phyloP scores from a whole-genome alignment of 2,329 filamentous ascomycete species.

The Epichloe sibirici region DNA sequence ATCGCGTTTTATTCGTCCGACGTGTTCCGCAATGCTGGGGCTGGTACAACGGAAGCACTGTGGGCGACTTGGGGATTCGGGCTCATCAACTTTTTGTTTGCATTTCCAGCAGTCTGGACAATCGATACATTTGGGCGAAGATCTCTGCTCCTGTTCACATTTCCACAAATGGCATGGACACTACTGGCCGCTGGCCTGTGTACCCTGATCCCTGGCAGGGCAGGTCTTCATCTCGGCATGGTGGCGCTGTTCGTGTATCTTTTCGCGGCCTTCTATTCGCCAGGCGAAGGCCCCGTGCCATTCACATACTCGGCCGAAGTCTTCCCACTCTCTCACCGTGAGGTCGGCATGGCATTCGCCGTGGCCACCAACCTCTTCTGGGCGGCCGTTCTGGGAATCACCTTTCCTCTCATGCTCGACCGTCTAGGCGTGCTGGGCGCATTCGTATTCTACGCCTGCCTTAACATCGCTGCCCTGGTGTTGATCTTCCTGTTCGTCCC shows the following conservation, averaged over 20 bases:
- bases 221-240: slow-evolving; percentile 26
- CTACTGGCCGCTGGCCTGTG: slow-evolving; percentile 32
- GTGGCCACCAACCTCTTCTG: slow-evolving; percentile 53
- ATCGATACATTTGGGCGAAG: slow-evolving; percentile 47
- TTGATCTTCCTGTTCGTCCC: slow-evolving; percentile 46
- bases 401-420: slow-evolving; percentile 45
- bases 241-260: slow-evolving; percentile 46
- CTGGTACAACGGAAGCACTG: slow-evolving; percentile 42
- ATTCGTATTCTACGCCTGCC: slow-evolving; percentile 41
- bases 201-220: slow-evolving; percentile 33
- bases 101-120: slow-evolving; percentile 45
- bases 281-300: slow-evolving; percentile 52
- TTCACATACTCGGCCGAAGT: slow-evolving; percentile 60
- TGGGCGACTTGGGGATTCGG: slow-evolving; percentile 47
- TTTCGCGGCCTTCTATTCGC: slow-evolving; percentile 39
- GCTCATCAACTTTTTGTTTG: slow-evolving; percentile 45
- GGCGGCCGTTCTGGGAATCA: slow-evolving; percentile 50
- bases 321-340: slow-evolving; percentile 57
- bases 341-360: slow-evolving; percentile 59
- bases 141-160: slow-evolving; percentile 31
- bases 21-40: slow-evolving; percentile 46
- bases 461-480: slow-evolving; percentile 41
- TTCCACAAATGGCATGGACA: slow-evolving; percentile 31
- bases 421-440: slow-evolving; percentile 33
- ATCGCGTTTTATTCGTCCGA: slow-evolving; percentile 66